These are phyloP conservation scores for Drechslerella coelobrocha DNA, from an alignment of 2,329 filamentous ascomycete genomes.

Conservation along the genomic window DNA sequence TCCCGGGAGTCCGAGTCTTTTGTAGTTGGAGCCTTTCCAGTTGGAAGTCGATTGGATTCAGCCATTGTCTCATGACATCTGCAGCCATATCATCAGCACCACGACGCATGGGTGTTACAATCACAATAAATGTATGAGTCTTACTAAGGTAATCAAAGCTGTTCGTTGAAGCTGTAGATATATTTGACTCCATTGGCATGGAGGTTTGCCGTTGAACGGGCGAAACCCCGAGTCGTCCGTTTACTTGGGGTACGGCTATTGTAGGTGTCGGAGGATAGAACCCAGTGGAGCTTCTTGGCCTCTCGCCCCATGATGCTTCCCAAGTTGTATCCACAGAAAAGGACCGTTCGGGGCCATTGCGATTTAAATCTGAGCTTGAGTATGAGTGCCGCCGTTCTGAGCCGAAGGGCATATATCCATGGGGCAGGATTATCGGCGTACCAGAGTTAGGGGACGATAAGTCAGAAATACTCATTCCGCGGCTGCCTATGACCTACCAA, in stretches of 20 bases:
- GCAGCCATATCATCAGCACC: slow-evolving; percentile 1
- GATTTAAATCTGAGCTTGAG: slow-evolving; percentile 47
- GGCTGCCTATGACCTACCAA: slow-evolving; percentile 31
- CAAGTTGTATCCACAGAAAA: slow-evolving; percentile 41
- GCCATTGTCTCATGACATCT: slow-evolving; percentile 41
- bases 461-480: slow-evolving; percentile 45
- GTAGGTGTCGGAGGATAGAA: slow-evolving; percentile 37
- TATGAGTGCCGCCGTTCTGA: slow-evolving; percentile 50
- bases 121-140: neutral
- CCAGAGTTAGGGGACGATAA: slow-evolving; percentile 39
- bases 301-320: slow-evolving; percentile 43
- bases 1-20: slow-evolving; percentile 26
- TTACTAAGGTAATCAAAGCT: slow-evolving; percentile 34
- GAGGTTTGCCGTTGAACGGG: slow-evolving; percentile 35
- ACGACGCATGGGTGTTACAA: neutral
- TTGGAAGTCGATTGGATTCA: slow-evolving; percentile 47
- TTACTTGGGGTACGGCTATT: neutral
- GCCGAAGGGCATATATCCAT: slow-evolving; percentile 49
- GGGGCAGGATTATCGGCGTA: slow-evolving; percentile 50
- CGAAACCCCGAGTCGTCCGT: slow-evolving; percentile 20
- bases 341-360: slow-evolving; percentile 32
- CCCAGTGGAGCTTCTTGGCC: slow-evolving; percentile 43
- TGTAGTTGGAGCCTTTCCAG: slow-evolving; percentile 47
- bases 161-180: slow-evolving; percentile 6
- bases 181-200: slow-evolving; percentile 34